Evolutionary conservation across 441 rosid genomes (phyloP), one percentile per base, ranked within the genome.

Genomic region (Erysimum cheiri): DNA sequence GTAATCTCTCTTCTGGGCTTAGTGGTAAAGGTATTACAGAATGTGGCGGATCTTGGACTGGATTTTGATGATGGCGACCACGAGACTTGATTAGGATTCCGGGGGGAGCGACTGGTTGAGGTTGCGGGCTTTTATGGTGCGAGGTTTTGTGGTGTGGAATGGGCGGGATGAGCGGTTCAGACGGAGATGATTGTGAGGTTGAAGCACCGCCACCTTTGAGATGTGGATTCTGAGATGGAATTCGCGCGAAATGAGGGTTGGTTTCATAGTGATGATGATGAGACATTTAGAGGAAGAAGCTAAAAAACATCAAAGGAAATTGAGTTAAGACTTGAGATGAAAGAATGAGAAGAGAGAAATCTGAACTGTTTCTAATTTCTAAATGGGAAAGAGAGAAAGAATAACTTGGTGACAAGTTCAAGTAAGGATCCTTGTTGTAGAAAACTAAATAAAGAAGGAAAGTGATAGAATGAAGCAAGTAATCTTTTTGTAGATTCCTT

Each of bases 371-470:
- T 46, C 52, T 0, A 28, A 10, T 53, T 35, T 56, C 61, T 44
- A 52, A 61, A 62, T 48, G 31, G 22, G 69, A 62, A 28, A 52
- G 53, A 55, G 56, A 70, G 71, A 62, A 70, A 75, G 82, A 78
- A 83, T 82, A 74, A 80, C 92, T 86, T 86, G 69, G 41, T 73
- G 72, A 74, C 36, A 85, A 83, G 82, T 85, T 85, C 78, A 87
- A 75, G 60, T 80, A 71, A 79, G 80, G 88, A 88, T 88, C 85
- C 87, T 72, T 75, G 62, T 11, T 74, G 69, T 9, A 36, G 26
- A 15, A 54, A 62, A 43, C 29, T 61, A 52, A 72, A 48, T 57
- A 59, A 56, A 62, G 70, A 82, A 78, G 72, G 79, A 71, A 70
- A 76, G 75, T 64, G 43, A 81, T 60, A 49, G 60, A 0, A 40